Evolutionary conservation across 352 stramenopile species (phyloP).

Genomic region (Saprolegnia parasitica): DNA sequence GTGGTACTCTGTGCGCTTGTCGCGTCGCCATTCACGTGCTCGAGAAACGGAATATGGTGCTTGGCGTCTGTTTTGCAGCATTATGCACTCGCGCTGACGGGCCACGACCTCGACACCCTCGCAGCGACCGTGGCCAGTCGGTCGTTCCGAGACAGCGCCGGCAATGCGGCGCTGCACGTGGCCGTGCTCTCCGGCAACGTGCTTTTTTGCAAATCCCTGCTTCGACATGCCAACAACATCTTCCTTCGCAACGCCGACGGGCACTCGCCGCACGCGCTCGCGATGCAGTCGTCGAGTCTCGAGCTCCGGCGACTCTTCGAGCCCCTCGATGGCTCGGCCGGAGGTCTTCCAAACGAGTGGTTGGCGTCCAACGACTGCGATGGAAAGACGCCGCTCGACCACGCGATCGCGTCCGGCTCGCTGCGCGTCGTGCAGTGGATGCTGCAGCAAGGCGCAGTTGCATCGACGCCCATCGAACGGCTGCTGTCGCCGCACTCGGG

Average conservation of each 20-base stretch:
- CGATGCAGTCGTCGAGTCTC: background rate
- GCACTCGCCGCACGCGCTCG: background rate
- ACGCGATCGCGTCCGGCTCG: background rate
- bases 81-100: conserved; percentile 1
- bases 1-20: background rate
- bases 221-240: conserved; percentile 6
- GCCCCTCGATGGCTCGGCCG: background rate
- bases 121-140: conserved; percentile 1
- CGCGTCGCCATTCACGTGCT: conserved; percentile 4
- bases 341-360: background rate
- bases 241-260: conserved; percentile 13
- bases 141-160: background rate
- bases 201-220: conserved; percentile 8
- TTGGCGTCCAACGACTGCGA: background rate
- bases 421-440: conserved; percentile 19
- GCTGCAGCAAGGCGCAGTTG: conserved; percentile 8
- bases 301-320: conserved; percentile 1
- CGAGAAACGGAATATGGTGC: background rate
- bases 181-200: conserved; percentile 10
- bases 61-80: conserved; percentile 2
- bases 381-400: conserved; percentile 21
- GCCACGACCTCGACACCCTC: background rate
- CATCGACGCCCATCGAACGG: background rate
- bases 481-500: background rate
- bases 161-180: conserved; percentile 19